A percentile compares a stretch with the other conserved stretches of the same genome.
Evolutionary conservation across 495 filamentous ascomycete genomes (phyloP).

Genomic region (Lasiosphaeria miniovina): DNA sequence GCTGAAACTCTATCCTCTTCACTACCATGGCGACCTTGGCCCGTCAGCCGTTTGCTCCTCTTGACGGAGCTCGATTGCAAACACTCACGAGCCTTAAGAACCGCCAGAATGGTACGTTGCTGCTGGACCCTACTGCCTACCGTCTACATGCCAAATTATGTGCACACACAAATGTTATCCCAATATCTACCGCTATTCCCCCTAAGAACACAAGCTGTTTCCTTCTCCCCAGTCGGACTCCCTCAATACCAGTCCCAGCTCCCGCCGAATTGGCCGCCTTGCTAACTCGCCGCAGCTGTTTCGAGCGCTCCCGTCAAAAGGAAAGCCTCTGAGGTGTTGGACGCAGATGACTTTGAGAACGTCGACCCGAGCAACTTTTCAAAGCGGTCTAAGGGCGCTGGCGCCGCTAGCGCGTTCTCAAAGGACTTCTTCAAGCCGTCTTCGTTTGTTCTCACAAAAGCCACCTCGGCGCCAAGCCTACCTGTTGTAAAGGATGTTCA

Average conservation of each 20-base stretch:
- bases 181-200: too few relatives aligned
- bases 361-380: slow-evolving; percentile 69
- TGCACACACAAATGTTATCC: too few relatives aligned
- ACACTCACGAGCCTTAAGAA: slow-evolving; percentile 59
- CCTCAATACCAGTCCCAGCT: too few relatives aligned
- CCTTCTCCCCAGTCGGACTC: not conserved
- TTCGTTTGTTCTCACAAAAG: slow-evolving; percentile 42
- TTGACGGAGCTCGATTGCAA: slow-evolving; percentile 52
- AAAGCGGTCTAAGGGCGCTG: slow-evolving; percentile 65
- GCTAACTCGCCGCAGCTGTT: slow-evolving; percentile 34
- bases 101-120: slow-evolving; percentile 59
- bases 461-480: slow-evolving; percentile 30
- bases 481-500: slow-evolving; percentile 26
- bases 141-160: not conserved
- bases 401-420: slow-evolving; percentile 34
- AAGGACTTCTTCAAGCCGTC: slow-evolving; percentile 53
- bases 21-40: slow-evolving; percentile 42
- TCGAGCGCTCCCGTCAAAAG: slow-evolving; percentile 40
- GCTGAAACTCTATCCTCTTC: slow-evolving; percentile 3
- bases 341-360: slow-evolving; percentile 71
- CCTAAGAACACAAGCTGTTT: not conserved
- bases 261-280: too few relatives aligned
- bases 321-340: slow-evolving; percentile 43
- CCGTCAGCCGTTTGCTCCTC: slow-evolving; percentile 58
- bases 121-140: slow-evolving; percentile 5